These are phyloP conservation scores for Spiromastix sp. DNA, from an alignment of 2,329 filamentous ascomycete species.

Conservation along the genomic window DNA sequence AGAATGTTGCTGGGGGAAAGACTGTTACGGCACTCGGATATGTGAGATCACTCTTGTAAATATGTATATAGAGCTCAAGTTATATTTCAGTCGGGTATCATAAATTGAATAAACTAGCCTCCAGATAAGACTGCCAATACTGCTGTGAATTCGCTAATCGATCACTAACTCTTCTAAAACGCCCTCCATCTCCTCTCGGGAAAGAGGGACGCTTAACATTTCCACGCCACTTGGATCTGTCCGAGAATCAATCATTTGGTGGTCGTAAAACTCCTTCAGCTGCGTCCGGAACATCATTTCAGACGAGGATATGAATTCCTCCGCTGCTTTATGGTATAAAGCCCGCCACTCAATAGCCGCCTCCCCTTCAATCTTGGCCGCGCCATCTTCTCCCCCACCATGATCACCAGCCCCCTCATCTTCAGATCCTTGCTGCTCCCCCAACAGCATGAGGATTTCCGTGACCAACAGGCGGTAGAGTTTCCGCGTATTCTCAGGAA, in stretches of 20 bases:
- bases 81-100: too few species aligned
- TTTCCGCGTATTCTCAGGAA: slow-evolving; percentile 85
- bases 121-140: too few species aligned
- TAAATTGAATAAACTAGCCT: too few species aligned
- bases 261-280: slow-evolving; percentile 95
- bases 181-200: slow-evolving; percentile 77
- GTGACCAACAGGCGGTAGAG: slow-evolving; percentile 76
- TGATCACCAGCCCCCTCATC: slow-evolving; percentile 39
- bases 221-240: slow-evolving; percentile 82
- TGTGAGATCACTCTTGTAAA: too few species aligned
- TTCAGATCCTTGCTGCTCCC: slow-evolving; percentile 38
- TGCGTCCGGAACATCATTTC: slow-evolving; percentile 93
- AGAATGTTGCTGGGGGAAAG: too few species aligned
- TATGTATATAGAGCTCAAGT: too few species aligned
- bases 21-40: too few species aligned
- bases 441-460: slow-evolving; percentile 65
- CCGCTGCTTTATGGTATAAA: slow-evolving; percentile 88
- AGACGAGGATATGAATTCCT: slow-evolving; percentile 93
- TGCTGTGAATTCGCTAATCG: slow-evolving; percentile 18
- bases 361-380: slow-evolving; percentile 23
- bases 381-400: slow-evolving; percentile 15
- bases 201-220: slow-evolving; percentile 72
- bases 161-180: slow-evolving; percentile 66
- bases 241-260: slow-evolving; percentile 88
- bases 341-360: slow-evolving; percentile 78